These are phyloP conservation scores for Chrysanthemum makinoi DNA, from an alignment of 129 eudicot genomes.

Conservation along the genomic window DNA sequence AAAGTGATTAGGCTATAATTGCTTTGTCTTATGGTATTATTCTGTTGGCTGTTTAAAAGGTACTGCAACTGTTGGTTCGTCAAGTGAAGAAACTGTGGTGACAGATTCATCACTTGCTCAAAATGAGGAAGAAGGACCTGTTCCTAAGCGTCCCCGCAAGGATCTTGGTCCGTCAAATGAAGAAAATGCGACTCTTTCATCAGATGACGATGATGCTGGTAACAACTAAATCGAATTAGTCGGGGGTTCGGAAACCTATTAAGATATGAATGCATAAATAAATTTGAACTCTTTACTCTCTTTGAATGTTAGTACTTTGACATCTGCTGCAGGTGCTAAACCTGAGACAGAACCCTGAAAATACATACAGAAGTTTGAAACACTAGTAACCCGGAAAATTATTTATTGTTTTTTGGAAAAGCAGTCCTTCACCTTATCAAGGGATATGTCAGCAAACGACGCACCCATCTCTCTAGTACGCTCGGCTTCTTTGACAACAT, in stretches of 20 bases:
- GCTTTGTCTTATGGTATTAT: neutral
- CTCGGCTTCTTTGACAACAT: constrained; percentile 36
- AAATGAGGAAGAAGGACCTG: neutral
- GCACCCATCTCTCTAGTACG: constrained; percentile 46
- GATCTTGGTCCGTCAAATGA: neutral
- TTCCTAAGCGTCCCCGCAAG: neutral
- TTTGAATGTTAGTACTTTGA: constrained; percentile 18
- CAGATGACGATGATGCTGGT: neutral
- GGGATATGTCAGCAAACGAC: constrained; percentile 40
- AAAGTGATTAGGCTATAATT: neutral
- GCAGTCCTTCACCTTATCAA: constrained; percentile 37
- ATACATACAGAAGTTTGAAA: constrained; percentile 9
- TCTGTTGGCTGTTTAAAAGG: neutral
- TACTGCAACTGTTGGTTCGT: neutral
- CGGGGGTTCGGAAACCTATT: neutral
- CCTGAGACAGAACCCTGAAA: constrained; percentile 46
- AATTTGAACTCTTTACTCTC: neutral
- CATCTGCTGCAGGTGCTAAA: constrained; percentile 25
- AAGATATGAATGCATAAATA: neutral
- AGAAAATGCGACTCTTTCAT: neutral
- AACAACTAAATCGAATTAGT: neutral
- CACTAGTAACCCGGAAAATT: neutral
- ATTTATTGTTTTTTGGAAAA: neutral
- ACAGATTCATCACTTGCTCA: neutral
- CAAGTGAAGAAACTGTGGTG: no score